phyloP scores from a whole-genome alignment of 75 land plant species.

The Picea glauca region DNA sequence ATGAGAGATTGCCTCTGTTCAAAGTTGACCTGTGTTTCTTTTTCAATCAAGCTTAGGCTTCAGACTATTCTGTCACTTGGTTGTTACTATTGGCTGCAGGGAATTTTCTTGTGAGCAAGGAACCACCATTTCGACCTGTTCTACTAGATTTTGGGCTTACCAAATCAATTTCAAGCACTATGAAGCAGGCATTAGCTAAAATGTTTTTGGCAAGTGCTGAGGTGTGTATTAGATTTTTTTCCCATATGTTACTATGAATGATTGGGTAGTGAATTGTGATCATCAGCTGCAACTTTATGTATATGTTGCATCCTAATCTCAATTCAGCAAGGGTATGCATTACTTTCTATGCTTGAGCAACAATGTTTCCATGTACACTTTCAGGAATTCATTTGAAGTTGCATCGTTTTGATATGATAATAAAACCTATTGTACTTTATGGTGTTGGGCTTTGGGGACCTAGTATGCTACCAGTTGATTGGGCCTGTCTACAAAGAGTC shows the following conservation, averaged over 20 bases:
- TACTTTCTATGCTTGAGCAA: too few relatives aligned
- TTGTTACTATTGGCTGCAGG: conserved; percentile 36
- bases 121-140: conserved; percentile 86
- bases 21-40: neutral
- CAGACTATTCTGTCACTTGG: neutral
- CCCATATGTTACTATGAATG: neutral
- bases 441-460: too few relatives aligned
- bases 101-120: conserved; percentile 91
- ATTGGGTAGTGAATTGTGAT: neutral
- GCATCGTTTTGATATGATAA: too few relatives aligned
- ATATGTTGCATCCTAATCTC: too few relatives aligned
- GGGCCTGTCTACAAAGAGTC: too few relatives aligned
- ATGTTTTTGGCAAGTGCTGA: conserved; percentile 96
- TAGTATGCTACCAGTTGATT: too few relatives aligned
- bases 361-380: too few relatives aligned
- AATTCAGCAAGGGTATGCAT: too few relatives aligned
- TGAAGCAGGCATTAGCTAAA: conserved; percentile 88
- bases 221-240: conserved; percentile 34
- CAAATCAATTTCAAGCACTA: conserved; percentile 58
- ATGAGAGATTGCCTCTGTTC: neutral
- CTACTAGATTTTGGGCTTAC: conserved; percentile 96
- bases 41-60: neutral
- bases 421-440: too few relatives aligned
- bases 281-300: too few relatives aligned
- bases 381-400: too few relatives aligned